Percentiles rank a stretch among this genome's conserved stretches.
Conservation (phyloP, 306 rosid genomes). For the Malus sieversii region DNA sequence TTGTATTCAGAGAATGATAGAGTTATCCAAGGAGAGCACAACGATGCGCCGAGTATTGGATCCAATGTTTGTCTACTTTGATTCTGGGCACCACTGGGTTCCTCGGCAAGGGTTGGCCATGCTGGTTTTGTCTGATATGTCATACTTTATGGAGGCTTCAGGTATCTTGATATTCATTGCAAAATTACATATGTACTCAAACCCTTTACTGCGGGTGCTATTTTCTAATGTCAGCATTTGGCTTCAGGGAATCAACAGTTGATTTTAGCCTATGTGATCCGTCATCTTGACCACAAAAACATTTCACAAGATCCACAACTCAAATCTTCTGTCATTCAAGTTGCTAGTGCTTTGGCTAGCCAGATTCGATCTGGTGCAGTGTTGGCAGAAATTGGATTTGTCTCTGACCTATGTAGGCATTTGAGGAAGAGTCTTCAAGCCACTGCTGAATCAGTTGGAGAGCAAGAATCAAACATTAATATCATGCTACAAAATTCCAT, state of each 20-base stretch:
- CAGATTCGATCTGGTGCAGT: constrained; percentile 62
- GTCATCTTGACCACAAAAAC: constrained; percentile 96
- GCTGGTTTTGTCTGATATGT: constrained; percentile 71
- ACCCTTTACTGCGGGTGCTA: not conserved
- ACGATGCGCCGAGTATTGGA: constrained; percentile 86
- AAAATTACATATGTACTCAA: not conserved
- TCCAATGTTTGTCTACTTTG: constrained; percentile 83
- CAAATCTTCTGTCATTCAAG: constrained; percentile 67
- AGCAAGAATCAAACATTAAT: constrained; percentile 67
- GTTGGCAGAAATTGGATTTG: constrained; percentile 77
- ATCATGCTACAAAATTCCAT: constrained; percentile 74
- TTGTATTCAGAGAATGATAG: constrained; percentile 85
- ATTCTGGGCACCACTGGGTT: constrained; percentile 69
- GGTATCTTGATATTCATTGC: constrained; percentile 32
- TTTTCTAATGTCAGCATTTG: constrained; percentile 13
- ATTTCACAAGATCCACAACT: constrained; percentile 64
- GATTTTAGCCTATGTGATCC: constrained; percentile 61
- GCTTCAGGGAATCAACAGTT: constrained; percentile 70
- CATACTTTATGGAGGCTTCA: constrained; percentile 63
- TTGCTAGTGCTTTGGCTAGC: constrained; percentile 66
- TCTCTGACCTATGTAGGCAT: constrained; percentile 92
- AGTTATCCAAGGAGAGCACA: constrained; percentile 83
- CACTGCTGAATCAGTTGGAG: constrained; percentile 63
- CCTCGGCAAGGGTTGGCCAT: constrained; percentile 70
- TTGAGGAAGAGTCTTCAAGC: constrained; percentile 88